A percentile compares a stretch with the other conserved stretches of the same genome.
phyloP scores from a whole-genome alignment of 192 early-diverging fungal genomes.

The Coemansia asiatica region DNA sequence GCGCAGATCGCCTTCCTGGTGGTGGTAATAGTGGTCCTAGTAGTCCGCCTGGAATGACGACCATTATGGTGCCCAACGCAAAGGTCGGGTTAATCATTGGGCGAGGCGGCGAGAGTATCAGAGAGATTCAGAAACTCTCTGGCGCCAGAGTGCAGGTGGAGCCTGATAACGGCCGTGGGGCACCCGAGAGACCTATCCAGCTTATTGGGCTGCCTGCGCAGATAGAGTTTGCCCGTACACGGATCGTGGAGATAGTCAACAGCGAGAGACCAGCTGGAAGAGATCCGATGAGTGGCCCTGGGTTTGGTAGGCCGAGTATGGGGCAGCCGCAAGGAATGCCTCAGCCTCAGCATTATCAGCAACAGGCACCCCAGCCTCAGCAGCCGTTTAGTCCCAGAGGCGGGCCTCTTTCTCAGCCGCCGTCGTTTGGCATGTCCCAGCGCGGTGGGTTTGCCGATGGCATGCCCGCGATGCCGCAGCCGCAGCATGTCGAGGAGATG shows the following conservation, averaged over 20 bases:
- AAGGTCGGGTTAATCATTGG: constrained; percentile 87
- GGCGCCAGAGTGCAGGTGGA: constrained; percentile 72
- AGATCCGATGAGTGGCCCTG: not conserved
- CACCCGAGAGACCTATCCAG: constrained; percentile 59
- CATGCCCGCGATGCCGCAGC: not conserved
- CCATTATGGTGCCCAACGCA: constrained; percentile 61
- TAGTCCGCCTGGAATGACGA: constrained; percentile 25
- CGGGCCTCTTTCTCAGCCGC: not conserved
- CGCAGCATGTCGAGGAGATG: constrained; percentile 34
- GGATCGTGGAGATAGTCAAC: constrained; percentile 76
- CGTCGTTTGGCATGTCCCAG: not conserved
- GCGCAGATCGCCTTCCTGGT: constrained; percentile 4
- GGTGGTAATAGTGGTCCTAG: not conserved
- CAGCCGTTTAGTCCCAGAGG: not conserved
- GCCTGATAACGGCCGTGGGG: constrained; percentile 53
- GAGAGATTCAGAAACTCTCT: constrained; percentile 65
- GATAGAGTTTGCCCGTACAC: constrained; percentile 65
- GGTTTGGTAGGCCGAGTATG: not conserved
- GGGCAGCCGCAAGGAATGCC: constrained; percentile 4
- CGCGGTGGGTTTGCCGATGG: constrained; percentile 8
- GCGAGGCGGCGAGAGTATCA: constrained; percentile 74
- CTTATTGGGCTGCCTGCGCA: constrained; percentile 71
- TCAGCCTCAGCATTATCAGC: constrained; percentile 7
- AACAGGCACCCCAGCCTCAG: not conserved
- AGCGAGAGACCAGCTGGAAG: constrained; percentile 11